Conservation (phyloP, 192 early-diverging fungal species). For the Jimgerdemannia lactiflua region DNA sequence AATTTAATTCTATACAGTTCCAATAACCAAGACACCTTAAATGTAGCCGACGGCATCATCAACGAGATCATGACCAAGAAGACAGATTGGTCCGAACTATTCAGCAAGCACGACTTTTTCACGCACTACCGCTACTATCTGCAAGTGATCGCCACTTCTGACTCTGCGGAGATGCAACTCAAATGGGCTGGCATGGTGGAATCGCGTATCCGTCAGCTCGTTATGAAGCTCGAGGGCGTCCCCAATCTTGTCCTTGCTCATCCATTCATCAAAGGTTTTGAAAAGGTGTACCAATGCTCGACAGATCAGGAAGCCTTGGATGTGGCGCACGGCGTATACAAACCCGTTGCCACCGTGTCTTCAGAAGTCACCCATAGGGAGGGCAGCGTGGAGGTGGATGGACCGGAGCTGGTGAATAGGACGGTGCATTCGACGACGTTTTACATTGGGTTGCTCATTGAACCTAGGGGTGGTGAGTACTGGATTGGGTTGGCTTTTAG, state of each 20-base stretch:
- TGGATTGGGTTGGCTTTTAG: neutral
- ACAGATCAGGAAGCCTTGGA: conserved; percentile 65
- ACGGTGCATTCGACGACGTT: conserved; percentile 77
- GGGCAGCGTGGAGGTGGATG: conserved; percentile 15
- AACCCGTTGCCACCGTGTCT: conserved; percentile 31
- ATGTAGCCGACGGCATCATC: conserved; percentile 64
- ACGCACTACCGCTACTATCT: conserved; percentile 83
- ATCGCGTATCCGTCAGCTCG: conserved; percentile 83
- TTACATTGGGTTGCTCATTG: conserved; percentile 83
- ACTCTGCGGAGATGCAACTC: conserved; percentile 69
- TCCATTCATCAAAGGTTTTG: conserved; percentile 88
- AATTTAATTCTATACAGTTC: too few species aligned
- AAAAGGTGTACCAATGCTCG: conserved; percentile 60
- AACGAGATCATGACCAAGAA: conserved; percentile 76
- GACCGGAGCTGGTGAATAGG: conserved; percentile 13
- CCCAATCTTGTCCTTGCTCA: conserved; percentile 75
- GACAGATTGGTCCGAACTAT: conserved; percentile 77
- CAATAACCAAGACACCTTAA: neutral
- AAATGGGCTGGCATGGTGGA: conserved; percentile 89
- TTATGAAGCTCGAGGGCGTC: conserved; percentile 78
- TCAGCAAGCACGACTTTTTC: conserved; percentile 91
- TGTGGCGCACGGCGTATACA: conserved; percentile 63
- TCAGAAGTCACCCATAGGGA: conserved; percentile 19
- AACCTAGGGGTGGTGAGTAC: conserved; percentile 46
- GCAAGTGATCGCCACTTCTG: conserved; percentile 80